These are phyloP conservation scores for Microbotryomycetes sp. DNA, from an alignment of 1,284 basidiomycete species.

Conservation along the genomic window DNA sequence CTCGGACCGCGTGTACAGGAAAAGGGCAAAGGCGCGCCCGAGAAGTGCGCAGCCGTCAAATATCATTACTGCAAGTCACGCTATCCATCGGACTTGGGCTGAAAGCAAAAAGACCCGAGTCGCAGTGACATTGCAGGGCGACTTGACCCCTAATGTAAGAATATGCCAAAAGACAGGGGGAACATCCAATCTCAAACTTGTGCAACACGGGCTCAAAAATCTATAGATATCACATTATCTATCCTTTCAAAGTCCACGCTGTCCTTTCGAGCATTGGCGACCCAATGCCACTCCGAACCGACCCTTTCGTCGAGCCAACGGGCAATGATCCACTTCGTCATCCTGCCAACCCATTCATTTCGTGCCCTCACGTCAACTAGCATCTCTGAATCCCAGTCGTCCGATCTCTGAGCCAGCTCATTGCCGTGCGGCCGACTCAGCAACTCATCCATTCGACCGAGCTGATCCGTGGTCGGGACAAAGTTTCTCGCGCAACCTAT, in stretches of 20 bases:
- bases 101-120: no score
- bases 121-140: no score
- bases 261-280: background rate
- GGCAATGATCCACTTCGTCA: constrained; percentile 16
- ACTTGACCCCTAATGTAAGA: no score
- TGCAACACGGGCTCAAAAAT: background rate
- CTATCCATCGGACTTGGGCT: no score
- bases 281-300: background rate
- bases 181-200: no score
- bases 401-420: constrained; percentile 7
- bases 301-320: constrained; percentile 8
- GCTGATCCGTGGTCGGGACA: constrained; percentile 9
- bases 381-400: constrained; percentile 12
- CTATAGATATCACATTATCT: background rate
- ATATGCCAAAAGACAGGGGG: no score
- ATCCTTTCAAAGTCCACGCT: background rate
- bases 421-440: background rate
- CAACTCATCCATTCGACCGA: background rate
- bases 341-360: constrained; percentile 23
- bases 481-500: constrained; percentile 25
- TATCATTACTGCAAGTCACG: no score
- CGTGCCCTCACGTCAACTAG: constrained; percentile 10
- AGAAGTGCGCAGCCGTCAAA: no score
- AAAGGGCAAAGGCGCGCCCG: no score
- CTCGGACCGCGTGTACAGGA: no score